Evolutionary conservation across 345 rosid species (phyloP), one percentile per base, ranked within the genome.

Genomic region (Ricinus communis): DNA sequence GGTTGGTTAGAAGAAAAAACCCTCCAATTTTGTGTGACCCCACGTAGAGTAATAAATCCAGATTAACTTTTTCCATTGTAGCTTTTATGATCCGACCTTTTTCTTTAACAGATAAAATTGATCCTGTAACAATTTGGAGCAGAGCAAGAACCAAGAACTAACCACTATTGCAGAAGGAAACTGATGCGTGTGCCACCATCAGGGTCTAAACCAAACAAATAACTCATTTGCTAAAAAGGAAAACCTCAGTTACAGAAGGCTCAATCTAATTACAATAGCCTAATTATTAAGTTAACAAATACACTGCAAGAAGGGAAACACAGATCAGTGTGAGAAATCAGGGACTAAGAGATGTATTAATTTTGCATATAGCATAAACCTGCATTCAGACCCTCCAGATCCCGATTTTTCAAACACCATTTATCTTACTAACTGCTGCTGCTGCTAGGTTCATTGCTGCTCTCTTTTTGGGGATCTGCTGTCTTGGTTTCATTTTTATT

Each of bases 391-490:
- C 61, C 50, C 41, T 27, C 47, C 13, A 66, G 27, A 10, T 33
- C 28, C 28, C 49, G 8, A 21, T 33, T 22, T 57, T 38, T 18
- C 41, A 68, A 27, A 67, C 73, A 8, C 3, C 65, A 33, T 25
- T 64, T 62, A 57, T 62, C 79, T 62, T 53, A 18, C 36, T n/a
- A n/a, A n/a, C n/a, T n/a, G n/a, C n/a, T n/a, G n/a, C n/a, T 27
- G 45, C 65, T 40, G 69, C 77, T 68, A 51, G 75, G 46, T 72
- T 69, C 74, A 15, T 24, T 31, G 36, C 41, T 19, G 40, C 61
- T 40, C 68, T 61, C 71, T 65, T 65, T 53, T 2, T 21, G 22
- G 59, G 73, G 46, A 70, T 50, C 79, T 33, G 13, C 69, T 24
- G 30, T 8, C 65, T 60, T 67, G 55, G 21, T 52, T 51, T 71